Evolutionary conservation across 2,329 filamentous ascomycete genomes (phyloP).

Genomic region (Pseudogymnoascus sp.): DNA sequence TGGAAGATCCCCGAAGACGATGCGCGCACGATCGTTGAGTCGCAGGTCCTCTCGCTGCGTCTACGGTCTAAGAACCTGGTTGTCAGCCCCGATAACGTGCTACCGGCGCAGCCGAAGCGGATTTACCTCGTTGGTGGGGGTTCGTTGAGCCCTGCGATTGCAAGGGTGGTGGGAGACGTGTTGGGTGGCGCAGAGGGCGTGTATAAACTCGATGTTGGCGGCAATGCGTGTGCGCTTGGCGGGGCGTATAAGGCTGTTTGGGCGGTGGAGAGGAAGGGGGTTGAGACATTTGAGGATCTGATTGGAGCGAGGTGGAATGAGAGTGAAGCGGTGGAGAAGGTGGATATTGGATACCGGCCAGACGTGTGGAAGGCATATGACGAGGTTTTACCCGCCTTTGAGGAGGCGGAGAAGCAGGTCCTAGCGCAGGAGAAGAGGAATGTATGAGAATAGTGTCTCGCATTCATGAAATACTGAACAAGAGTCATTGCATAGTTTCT

Average conservation of each 20-base stretch:
- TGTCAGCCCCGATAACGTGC: conserved; percentile 38
- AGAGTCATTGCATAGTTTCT: neutral
- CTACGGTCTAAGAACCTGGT: conserved; percentile 76
- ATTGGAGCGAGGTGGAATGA: conserved; percentile 80
- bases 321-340: conserved; percentile 69
- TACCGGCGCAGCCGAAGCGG: conserved; percentile 77
- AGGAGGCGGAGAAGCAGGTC: conserved; percentile 61
- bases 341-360: conserved; percentile 70
- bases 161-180: conserved; percentile 74
- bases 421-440: conserved; percentile 36
- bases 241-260: conserved; percentile 95
- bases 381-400: conserved; percentile 65
- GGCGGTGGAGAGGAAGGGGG: conserved; percentile 61
- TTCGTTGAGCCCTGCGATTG: conserved; percentile 81
- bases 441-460: neutral
- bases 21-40: conserved; percentile 81
- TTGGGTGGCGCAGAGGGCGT: conserved; percentile 84
- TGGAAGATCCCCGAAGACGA: conserved; percentile 59
- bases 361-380: conserved; percentile 73
- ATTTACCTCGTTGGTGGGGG: conserved; percentile 94
- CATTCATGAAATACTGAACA: neutral
- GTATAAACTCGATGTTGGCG: conserved; percentile 86
- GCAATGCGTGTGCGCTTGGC: conserved; percentile 88
- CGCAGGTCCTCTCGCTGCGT: conserved; percentile 85
- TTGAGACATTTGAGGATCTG: conserved; percentile 79